Percentiles rank a stretch among this genome's conserved stretches.
Evolutionary conservation across 2,329 filamentous ascomycete genomes (phyloP).

Genomic region (Fusarium oligoseptatum): DNA sequence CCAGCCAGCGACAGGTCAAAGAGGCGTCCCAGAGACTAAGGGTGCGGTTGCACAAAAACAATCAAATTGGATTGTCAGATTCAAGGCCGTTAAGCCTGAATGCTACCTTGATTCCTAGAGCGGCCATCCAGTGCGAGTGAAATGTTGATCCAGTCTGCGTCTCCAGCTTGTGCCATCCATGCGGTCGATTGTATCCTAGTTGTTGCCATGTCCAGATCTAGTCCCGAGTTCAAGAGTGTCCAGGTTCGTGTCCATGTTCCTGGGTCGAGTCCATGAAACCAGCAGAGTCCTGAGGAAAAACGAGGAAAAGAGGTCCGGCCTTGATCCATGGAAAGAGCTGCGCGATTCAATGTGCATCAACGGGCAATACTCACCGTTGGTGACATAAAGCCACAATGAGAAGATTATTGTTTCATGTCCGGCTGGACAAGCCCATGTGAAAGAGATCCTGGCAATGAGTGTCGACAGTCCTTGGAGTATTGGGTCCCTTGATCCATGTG

Average conservation of each 20-base stretch:
- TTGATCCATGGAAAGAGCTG: slow-evolving; percentile 41
- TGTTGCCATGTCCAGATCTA: slow-evolving; percentile 22
- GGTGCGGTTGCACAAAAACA: slow-evolving; percentile 51
- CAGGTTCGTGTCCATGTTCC: slow-evolving; percentile 23
- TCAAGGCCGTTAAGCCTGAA: slow-evolving; percentile 35
- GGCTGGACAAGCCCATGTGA: slow-evolving; percentile 49
- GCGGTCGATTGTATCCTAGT: slow-evolving; percentile 25
- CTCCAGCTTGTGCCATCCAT: neutral
- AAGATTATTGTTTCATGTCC: slow-evolving; percentile 50
- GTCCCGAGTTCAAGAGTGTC: slow-evolving; percentile 6
- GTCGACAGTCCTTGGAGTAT: slow-evolving; percentile 29
- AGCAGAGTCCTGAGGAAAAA: slow-evolving; percentile 31
- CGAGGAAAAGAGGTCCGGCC: slow-evolving; percentile 37
- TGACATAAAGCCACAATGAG: slow-evolving; percentile 38
- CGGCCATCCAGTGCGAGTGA: slow-evolving; percentile 29
- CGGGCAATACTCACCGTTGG: slow-evolving; percentile 57
- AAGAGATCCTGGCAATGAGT: slow-evolving; percentile 7
- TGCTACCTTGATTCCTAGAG: slow-evolving; percentile 32
- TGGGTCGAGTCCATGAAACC: slow-evolving; percentile 39
- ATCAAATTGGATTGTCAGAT: slow-evolving; percentile 50
- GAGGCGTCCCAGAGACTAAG: slow-evolving; percentile 12
- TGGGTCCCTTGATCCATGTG: slow-evolving; percentile 14
- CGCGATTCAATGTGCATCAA: slow-evolving; percentile 39
- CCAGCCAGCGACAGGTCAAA: slow-evolving; percentile 15
- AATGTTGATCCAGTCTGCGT: slow-evolving; percentile 17